These are phyloP conservation scores for Russula abietina DNA, from an alignment of 768 basidiomycete genomes.

Conservation along the genomic window DNA sequence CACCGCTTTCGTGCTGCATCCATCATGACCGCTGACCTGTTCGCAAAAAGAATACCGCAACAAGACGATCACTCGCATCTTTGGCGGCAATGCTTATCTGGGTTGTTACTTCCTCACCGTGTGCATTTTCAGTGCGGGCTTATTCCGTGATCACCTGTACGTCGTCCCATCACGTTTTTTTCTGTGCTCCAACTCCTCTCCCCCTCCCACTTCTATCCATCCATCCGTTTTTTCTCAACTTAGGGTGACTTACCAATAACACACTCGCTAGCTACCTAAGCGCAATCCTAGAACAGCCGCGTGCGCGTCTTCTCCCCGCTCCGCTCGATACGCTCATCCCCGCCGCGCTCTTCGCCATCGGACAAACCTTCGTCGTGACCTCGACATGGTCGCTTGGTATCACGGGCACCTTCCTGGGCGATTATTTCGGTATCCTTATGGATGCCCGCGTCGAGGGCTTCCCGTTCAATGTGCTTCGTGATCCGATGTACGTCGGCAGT, in stretches of 20 bases:
- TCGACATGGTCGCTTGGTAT: slow-evolving; percentile 89
- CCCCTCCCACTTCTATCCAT: background rate
- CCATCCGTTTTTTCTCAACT: background rate
- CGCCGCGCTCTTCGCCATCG: slow-evolving; percentile 53
- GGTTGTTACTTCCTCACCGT: slow-evolving; percentile 87
- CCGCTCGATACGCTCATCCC: slow-evolving; percentile 59
- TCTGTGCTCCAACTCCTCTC: background rate
- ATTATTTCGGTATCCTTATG: slow-evolving; percentile 85
- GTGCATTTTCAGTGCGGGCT: slow-evolving; percentile 79
- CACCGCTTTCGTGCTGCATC: too few species aligned
- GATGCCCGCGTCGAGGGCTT: slow-evolving; percentile 89
- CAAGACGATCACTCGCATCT: slow-evolving; percentile 79
- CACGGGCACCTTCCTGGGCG: slow-evolving; percentile 87
- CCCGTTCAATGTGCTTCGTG: slow-evolving; percentile 87
- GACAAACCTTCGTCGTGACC: slow-evolving; percentile 80
- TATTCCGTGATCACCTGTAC: slow-evolving; percentile 80
- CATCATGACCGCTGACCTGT: slow-evolving; percentile 30
- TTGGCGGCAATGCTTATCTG: slow-evolving; percentile 62
- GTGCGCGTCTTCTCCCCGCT: slow-evolving; percentile 54
- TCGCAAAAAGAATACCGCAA: slow-evolving; percentile 59
- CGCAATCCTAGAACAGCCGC: slow-evolving; percentile 75
- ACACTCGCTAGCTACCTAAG: slow-evolving; percentile 54
- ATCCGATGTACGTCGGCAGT: slow-evolving; percentile 97
- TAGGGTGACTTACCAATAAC: background rate
- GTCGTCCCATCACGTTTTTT: slow-evolving; percentile 31